A percentile compares a stretch with the other conserved stretches of the same genome.
phyloP scores from a whole-genome alignment of 2,329 filamentous ascomycete species.

The Microsporum canis region DNA sequence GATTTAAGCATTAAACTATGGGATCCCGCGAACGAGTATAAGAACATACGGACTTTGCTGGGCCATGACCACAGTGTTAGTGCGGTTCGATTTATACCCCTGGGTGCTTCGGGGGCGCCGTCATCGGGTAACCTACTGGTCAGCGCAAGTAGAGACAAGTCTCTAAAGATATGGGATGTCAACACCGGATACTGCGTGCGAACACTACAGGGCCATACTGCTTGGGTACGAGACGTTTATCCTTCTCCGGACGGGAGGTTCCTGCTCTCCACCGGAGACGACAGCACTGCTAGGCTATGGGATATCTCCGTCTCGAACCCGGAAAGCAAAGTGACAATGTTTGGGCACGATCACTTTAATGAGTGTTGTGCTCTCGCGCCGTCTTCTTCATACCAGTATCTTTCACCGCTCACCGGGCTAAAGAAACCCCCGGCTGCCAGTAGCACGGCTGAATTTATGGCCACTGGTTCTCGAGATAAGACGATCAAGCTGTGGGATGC shows the following conservation, averaged over 20 bases:
- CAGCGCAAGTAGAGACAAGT: constrained; percentile 74
- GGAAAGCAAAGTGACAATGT: constrained; percentile 66
- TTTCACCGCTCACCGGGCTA: constrained; percentile 65
- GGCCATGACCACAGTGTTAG: constrained; percentile 91
- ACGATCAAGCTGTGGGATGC: constrained; percentile 82
- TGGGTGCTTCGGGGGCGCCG: constrained; percentile 63
- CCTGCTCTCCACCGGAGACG: constrained; percentile 71
- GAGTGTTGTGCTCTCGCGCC: constrained; percentile 84
- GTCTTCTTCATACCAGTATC: constrained; percentile 60
- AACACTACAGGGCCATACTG: constrained; percentile 73
- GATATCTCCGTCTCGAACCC: constrained; percentile 51
- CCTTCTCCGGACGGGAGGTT: constrained; percentile 75
- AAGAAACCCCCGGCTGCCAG: constrained; percentile 67
- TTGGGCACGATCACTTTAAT: constrained; percentile 77
- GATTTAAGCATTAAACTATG: constrained; percentile 91
- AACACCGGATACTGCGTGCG: constrained; percentile 86
- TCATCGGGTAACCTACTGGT: constrained; percentile 77
- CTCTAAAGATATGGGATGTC: constrained; percentile 81
- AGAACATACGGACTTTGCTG: constrained; percentile 81
- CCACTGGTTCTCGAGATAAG: constrained; percentile 82
- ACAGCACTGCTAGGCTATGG: constrained; percentile 74
- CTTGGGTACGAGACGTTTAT: constrained; percentile 83
- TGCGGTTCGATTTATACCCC: constrained; percentile 77
- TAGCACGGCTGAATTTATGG: constrained; percentile 75
- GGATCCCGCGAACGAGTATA: constrained; percentile 87